These are phyloP conservation scores for Neurospora sp. DNA, from an alignment of 495 filamentous ascomycete genomes.

Conservation along the genomic window DNA sequence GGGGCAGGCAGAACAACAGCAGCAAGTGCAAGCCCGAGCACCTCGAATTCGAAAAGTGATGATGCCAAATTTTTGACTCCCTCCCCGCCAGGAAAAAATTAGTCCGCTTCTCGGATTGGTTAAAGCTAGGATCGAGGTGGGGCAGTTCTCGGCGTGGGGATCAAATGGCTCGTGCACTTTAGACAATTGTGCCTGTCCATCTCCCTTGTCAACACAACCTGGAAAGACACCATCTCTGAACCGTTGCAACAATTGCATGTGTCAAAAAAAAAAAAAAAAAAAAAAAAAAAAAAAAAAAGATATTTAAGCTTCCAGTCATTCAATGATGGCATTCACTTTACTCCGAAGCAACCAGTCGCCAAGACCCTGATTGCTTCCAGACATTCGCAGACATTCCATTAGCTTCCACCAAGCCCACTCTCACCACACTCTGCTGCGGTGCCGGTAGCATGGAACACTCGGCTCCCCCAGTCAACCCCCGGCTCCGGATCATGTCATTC, in stretches of 20 bases:
- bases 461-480: not conserved
- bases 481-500: not conserved
- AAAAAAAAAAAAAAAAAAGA: no score
- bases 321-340: not conserved
- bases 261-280: not conserved
- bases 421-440: not conserved
- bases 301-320: no score
- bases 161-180: not conserved
- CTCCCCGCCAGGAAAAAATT: constrained; percentile 23
- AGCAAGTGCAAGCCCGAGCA: not conserved
- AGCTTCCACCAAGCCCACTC: not conserved
- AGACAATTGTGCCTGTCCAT: not conserved
- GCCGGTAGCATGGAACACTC: not conserved
- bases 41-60: not conserved
- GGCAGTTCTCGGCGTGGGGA: not conserved
- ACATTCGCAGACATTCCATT: not conserved
- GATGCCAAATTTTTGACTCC: constrained; percentile 23
- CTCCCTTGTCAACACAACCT: not conserved
- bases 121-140: not conserved
- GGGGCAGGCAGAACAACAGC: not conserved
- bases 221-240: not conserved
- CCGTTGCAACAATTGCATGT: not conserved
- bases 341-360: not conserved
- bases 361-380: not conserved
- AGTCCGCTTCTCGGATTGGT: constrained; percentile 11